Percentiles rank a stretch among this genome's conserved stretches.
phyloP scores from a whole-genome alignment of 2,329 filamentous ascomycete genomes.

The Botrytis pseudocinerea region DNA sequence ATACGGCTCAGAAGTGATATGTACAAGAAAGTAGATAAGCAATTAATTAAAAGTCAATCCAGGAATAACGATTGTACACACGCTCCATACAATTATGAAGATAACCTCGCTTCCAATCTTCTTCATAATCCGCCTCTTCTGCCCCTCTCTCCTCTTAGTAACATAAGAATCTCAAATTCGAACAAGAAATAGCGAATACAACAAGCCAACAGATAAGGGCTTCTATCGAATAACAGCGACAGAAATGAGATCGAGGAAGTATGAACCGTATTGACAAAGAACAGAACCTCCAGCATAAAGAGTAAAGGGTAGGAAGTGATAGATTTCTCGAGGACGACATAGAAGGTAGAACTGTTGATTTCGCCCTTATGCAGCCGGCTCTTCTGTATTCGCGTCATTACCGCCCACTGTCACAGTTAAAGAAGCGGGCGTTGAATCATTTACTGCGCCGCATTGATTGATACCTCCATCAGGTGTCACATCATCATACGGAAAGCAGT shows the following conservation, averaged over 20 bases:
- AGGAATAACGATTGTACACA: constrained; percentile 1
- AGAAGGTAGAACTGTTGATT: neutral
- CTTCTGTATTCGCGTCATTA: constrained; percentile 27
- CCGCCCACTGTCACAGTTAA: constrained; percentile 33
- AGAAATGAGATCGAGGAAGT: constrained; percentile 26
- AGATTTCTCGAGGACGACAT: neutral
- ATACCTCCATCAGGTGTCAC: constrained; percentile 55
- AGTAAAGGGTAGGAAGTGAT: constrained; percentile 24
- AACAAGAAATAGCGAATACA: constrained; percentile 19
- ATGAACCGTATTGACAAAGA: constrained; percentile 23
- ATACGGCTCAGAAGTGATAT: neutral
- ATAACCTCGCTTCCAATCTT: neutral
- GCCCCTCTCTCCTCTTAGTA: constrained; percentile 14
- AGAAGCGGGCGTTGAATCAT: constrained; percentile 39
- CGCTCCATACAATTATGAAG: neutral
- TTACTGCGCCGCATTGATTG: constrained; percentile 65
- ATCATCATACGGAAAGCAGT: constrained; percentile 73
- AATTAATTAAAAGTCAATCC: neutral
- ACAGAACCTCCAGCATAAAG: constrained; percentile 21
- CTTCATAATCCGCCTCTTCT: neutral
- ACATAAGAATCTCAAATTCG: constrained; percentile 27
- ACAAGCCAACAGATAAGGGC: neutral
- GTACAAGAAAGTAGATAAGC: neutral
- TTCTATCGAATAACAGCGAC: constrained; percentile 18
- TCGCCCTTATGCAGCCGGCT: neutral